Percentiles rank a stretch among this genome's conserved stretches.
phyloP scores from a whole-genome alignment of 169 alveolate species.

The Plasmodium reichenowi region DNA sequence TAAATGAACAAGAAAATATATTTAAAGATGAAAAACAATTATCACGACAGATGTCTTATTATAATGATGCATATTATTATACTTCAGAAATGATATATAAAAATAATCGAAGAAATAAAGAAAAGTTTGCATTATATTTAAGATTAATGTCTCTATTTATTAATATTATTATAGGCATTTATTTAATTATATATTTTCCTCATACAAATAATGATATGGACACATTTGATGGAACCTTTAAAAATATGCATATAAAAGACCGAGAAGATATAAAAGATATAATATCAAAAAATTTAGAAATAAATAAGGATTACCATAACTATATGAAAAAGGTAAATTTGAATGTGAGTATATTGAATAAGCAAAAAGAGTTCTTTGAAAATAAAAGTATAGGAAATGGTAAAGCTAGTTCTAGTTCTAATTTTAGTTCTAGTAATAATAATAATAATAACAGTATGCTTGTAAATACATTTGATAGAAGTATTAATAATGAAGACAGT shows the following conservation, averaged over 20 bases:
- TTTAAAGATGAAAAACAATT: conserved; percentile 71
- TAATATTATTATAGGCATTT: conserved; percentile 64
- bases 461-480: background rate
- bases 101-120: conserved; percentile 47
- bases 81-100: conserved; percentile 73
- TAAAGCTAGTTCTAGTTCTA: conserved; percentile 2
- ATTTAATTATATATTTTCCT: conserved; percentile 46
- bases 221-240: background rate
- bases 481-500: background rate
- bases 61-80: conserved; percentile 67
- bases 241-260: conserved; percentile 21
- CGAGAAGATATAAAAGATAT: conserved; percentile 28
- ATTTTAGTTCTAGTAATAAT: conserved; percentile 5
- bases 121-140: conserved; percentile 48
- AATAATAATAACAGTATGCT: background rate
- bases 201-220: conserved; percentile 43
- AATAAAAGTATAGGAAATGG: conserved; percentile 19
- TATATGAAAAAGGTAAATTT: conserved; percentile 2
- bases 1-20: conserved; percentile 48
- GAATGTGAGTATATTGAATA: background rate
- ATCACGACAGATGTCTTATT: conserved; percentile 63
- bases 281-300: conserved; percentile 20
- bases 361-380: background rate
- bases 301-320: background rate
- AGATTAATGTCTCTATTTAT: conserved; percentile 64